Base-by-base conservation (phyloP, 331 rosid species). In the Rhamnella rubrinervis region DNA sequence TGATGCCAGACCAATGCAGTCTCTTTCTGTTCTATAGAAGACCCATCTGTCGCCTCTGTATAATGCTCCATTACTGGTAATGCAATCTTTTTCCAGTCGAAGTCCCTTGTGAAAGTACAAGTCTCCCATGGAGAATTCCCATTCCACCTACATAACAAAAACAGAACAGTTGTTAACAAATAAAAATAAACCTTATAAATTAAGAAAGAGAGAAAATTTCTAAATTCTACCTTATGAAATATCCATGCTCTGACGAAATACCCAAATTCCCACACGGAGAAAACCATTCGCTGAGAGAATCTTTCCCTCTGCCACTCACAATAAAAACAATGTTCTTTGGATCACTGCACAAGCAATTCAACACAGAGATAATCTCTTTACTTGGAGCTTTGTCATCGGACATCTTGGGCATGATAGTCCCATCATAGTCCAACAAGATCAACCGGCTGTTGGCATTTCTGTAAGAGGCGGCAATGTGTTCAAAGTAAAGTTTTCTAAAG, bases 1-100 rank as follows among this genome's bases (percentile, higher is more conserved):
- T 89, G 86, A 41, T 89, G 90, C 96, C 96, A 89, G 31, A 89
- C 96, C 68, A 86, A n/a, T 31, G 92, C 96, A 47, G 85, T 86
- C 57, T 89, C 96, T 65, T 89, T 89, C 26, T 80, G 73, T 62
- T 89, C 92, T 66, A 89, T 86, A 67, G 82, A 86, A 70, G 96
- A 89, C 52, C 96, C 96, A 75, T 86, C 96, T 0, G 92, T 89
- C 52, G 90, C 84, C 75, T 89, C 96, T 6, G 90, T 86, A 26
- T 89, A 89, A 65, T 44, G 92, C 44, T 80, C 88, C 92, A 89
- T 82, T 59, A 89, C 86, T 1, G 89, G 92, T 55, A 84, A 80
- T 15, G 55, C 90, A 59, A 82, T 79, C 65, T 28, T 82, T 61
- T 80, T 86, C 96, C 96, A 89, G 61, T 74, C 88, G 16, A 75